These are phyloP conservation scores for Passiflora organensis DNA, from an alignment of 345 rosid genomes.

Conservation along the genomic window DNA sequence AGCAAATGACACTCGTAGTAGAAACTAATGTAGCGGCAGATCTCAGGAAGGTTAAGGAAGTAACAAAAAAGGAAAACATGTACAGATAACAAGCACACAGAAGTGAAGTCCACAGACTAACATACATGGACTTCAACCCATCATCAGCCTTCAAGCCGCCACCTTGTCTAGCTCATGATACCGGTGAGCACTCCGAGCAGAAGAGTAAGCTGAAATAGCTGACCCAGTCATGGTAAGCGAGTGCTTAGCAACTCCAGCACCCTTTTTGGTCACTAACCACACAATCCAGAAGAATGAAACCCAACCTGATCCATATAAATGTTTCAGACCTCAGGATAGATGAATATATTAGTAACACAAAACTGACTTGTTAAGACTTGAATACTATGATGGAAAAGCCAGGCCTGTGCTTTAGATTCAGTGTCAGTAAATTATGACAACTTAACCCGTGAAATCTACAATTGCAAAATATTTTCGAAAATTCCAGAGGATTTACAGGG, in stretches of 20 bases:
- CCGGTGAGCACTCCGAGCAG: constrained; percentile 22
- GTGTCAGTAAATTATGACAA: neutral
- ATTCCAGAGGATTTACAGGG: too few species aligned
- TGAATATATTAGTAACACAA: neutral
- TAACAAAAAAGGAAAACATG: too few species aligned
- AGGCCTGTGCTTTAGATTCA: neutral
- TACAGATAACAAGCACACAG: too few species aligned
- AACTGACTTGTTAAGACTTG: neutral
- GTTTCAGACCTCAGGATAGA: constrained; percentile 2
- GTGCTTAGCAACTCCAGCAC: constrained; percentile 53
- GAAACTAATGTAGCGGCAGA: too few species aligned
- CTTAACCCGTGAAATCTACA: neutral
- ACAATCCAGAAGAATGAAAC: constrained; percentile 63
- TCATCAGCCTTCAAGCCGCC: neutral
- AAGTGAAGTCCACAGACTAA: too few species aligned
- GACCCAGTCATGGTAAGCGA: constrained; percentile 52
- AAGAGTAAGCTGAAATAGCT: constrained; percentile 48
- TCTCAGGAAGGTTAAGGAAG: too few species aligned
- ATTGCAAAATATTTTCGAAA: neutral
- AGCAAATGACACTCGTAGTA: too few species aligned
- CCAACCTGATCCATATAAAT: constrained; percentile 62
- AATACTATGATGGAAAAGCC: neutral
- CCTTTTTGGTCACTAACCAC: constrained; percentile 66
- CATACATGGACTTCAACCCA: too few species aligned
- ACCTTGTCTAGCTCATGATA: constrained; percentile 16